Evolutionary conservation across 2,329 filamentous ascomycete species (phyloP).

Genomic region (Phaeosphaeriaceae sp.): DNA sequence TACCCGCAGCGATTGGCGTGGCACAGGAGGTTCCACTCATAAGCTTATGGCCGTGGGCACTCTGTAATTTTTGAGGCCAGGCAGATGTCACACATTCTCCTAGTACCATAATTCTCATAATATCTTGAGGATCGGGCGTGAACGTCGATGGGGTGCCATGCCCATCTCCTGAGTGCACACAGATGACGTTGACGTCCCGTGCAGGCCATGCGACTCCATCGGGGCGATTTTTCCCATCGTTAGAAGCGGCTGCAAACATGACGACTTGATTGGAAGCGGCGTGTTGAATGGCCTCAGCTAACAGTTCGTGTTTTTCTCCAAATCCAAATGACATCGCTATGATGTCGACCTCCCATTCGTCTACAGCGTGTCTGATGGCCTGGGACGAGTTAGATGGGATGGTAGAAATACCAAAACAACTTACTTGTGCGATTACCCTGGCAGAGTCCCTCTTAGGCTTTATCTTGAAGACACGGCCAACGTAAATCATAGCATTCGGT

Average conservation of each 20-base stretch:
- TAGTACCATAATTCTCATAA: constrained; percentile 1
- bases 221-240: constrained; percentile 3
- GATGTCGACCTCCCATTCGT: constrained; percentile 8
- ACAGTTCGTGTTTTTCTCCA: not conserved
- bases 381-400: not conserved
- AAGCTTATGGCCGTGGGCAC: not conserved
- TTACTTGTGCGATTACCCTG: constrained; percentile 1
- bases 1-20: not conserved
- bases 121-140: constrained; percentile 1
- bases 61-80: not conserved
- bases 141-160: not conserved
- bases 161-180: constrained; percentile 2
- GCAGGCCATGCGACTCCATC: constrained; percentile 3
- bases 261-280: not conserved
- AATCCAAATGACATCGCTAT: constrained; percentile 11
- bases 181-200: constrained; percentile 2
- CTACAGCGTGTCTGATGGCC: constrained; percentile 7
- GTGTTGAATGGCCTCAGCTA: constrained; percentile 3
- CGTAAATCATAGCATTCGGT: not conserved
- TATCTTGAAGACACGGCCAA: not conserved
- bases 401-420: not conserved
- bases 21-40: constrained; percentile 5
- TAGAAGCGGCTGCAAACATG: constrained; percentile 11
- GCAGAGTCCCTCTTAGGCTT: too few relatives aligned
- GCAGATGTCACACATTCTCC: constrained; percentile 1